Base-by-base conservation (phyloP, 345 rosid genomes). In the Hypericum androsaemum region DNA sequence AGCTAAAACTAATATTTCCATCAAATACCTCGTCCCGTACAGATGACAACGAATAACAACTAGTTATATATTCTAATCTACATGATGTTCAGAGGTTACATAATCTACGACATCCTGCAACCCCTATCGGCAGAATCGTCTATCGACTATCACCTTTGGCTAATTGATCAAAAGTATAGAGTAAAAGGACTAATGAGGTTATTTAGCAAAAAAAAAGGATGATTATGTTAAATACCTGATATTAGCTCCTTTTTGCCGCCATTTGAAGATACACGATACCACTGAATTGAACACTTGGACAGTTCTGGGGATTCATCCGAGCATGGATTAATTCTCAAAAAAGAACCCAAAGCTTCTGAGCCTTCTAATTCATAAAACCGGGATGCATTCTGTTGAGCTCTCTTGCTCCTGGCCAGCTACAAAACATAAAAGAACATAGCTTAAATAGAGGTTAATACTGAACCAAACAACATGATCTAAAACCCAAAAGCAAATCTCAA, bases 311-410 rank as follows among this genome's bases (percentile, higher is more conserved):
- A 78, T 68, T 74, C 55, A 60, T 72, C 74, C 57, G 77, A 81
- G 77, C 90, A 73, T 58, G 85, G 72, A 64, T 67, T 66, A 59
- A 92, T 77, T 69, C 62, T 77, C 52, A 92, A 76, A 69, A 61
- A 81, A 22, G 89, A 88, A 62, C 99, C 97, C 56, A 92, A 67
- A 56, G 80, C 65, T 77, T 92, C 99, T 51, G 80, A 72, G 39
- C 99, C 95, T 58, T 83, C 94, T 54, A 92, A 63, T 69, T 83
- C 95, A 67, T 78, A 88, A 38, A 75, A 39, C 48, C 63, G 62
- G 55, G 85, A 64, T 56, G 64, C 47, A 42, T 61, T 80, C 52
- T 70, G 81, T 66, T 68, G 82, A 1, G 73, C 69, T 38, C 75
- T 78, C 74, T 72, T 88, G 77, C 74, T 79, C 69, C 66, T 69